Base-by-base conservation (phyloP, 106 monocot species). In the Acanthochlamys bracteata region DNA sequence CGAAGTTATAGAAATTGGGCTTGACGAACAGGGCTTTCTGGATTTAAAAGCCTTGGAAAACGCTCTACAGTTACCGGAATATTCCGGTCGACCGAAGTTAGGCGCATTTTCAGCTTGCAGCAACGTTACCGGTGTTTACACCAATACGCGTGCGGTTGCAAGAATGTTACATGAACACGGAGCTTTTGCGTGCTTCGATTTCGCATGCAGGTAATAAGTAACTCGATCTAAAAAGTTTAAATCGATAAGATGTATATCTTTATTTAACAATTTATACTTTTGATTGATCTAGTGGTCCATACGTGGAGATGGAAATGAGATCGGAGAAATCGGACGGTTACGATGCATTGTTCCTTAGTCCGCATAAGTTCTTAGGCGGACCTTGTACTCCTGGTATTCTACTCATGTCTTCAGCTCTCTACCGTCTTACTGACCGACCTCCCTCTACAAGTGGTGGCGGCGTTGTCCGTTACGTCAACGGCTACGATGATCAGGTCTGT, bases 391-490 rank as follows among this genome's bases (percentile, higher is more conserved):
- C 90, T 2, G 90, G 90, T 0, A 73, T 90, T 16, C 75, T 90
- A 15, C 67, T 85, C 20, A 82, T 90, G 82, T 16, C 16, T 17
- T 11, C 16, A 10, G 16, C 11, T 54, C 79, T 89, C n/a, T 89
- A 89, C 59, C 61, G 72, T 43, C 71, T 90, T 57, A 60, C 70
- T 53, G 61, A 59, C 41, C 15, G 55, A 1, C 73, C 85, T 1
- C 89, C 85, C 24, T 90, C 89, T 23, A 82, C 89, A 55, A 72
- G 89, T 56, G 85, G 89, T 20, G 89, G 85, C n/a, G 89, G 89
- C 42, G 84, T 84, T 20, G 85, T 89, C 10, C 65, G 71, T 45
- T 89, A 72, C 74, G 89, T 89, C 71, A 77, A 74, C 69, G 79
- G 76, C 61, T 71, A 79, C 63, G 73, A 58, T 10, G 63, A 67